These are phyloP conservation scores for Yamadazyma blattariae DNA, from an alignment of 1,139 yeast genomes.

Conservation along the genomic window DNA sequence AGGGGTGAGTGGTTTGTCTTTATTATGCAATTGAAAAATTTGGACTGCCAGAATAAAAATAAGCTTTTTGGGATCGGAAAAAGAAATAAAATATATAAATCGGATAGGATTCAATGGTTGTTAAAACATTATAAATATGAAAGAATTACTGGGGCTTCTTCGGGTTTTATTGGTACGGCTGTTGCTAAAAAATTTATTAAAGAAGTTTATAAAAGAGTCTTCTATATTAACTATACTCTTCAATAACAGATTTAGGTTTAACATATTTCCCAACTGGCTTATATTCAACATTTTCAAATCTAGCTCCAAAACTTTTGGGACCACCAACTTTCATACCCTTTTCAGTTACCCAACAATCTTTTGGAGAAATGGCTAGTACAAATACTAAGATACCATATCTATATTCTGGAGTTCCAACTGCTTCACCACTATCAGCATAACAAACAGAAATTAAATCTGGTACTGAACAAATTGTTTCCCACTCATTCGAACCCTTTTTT, in stretches of 20 bases:
- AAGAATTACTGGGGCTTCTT: too few relatives aligned
- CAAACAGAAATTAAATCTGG: conserved; percentile 46
- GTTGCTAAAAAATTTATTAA: too few relatives aligned
- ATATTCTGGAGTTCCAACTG: conserved; percentile 39
- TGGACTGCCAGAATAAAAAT: too few relatives aligned
- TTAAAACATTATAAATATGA: too few relatives aligned
- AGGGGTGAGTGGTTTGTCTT: too few relatives aligned
- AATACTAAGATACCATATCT: conserved; percentile 43
- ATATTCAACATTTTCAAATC: conserved; percentile 29
- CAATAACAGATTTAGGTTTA: conserved; percentile 35
- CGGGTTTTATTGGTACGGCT: too few relatives aligned
- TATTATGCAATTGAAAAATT: too few relatives aligned
- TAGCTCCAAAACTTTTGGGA: conserved; percentile 30
- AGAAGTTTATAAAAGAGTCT: too few relatives aligned
- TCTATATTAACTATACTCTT: too few relatives aligned
- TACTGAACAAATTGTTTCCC: conserved; percentile 32
- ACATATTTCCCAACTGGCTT: conserved; percentile 32
- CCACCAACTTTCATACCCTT: conserved; percentile 40
- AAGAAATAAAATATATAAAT: too few relatives aligned
- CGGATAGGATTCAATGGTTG: too few relatives aligned
- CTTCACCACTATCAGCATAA: conserved; percentile 43
- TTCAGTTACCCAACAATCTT: conserved; percentile 35
- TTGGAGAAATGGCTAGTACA: conserved; percentile 40
- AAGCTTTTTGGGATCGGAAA: too few relatives aligned
- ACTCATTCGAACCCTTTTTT: conserved; percentile 14